Evolutionary conservation across 2,329 filamentous ascomycete species (phyloP).

Genomic region (Venturia oleaginea): DNA sequence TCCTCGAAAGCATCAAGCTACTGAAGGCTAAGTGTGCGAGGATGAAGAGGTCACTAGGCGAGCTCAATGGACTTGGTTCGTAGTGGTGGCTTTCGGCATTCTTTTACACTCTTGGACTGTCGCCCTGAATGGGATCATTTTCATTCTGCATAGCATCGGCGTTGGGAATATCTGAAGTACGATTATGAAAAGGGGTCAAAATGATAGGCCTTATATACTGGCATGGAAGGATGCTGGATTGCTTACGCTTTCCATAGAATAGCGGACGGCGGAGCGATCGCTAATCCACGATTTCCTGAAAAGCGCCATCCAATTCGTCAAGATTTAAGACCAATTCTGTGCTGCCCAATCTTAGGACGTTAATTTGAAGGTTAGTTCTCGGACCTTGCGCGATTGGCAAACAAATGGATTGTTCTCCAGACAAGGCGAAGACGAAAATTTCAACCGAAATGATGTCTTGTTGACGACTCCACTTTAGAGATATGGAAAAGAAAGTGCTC

Average conservation of each 20-base stretch:
- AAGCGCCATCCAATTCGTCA: neutral
- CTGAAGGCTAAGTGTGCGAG: constrained; percentile 76
- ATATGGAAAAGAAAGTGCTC: neutral
- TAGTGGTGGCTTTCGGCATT: neutral
- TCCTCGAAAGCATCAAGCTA: constrained; percentile 78
- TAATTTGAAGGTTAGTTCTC: neutral
- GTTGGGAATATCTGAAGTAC: neutral
- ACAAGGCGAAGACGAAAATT: neutral
- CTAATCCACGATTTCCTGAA: neutral
- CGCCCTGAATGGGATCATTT: neutral
- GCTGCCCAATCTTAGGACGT: neutral
- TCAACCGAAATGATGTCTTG: neutral
- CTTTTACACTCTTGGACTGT: neutral
- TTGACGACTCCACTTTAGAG: neutral
- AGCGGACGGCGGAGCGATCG: neutral
- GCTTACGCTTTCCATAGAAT: neutral
- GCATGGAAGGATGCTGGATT: neutral
- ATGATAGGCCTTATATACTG: neutral
- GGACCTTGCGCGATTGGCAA: neutral
- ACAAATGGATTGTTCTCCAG: neutral
- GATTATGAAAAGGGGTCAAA: neutral
- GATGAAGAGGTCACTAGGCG: constrained; percentile 56
- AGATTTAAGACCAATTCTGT: neutral
- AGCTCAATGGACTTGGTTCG: neutral
- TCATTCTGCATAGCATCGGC: constrained; percentile 4